Evolutionary conservation across 1,139 yeast species (phyloP).

Genomic region (Saccharomyces hybrid): DNA sequence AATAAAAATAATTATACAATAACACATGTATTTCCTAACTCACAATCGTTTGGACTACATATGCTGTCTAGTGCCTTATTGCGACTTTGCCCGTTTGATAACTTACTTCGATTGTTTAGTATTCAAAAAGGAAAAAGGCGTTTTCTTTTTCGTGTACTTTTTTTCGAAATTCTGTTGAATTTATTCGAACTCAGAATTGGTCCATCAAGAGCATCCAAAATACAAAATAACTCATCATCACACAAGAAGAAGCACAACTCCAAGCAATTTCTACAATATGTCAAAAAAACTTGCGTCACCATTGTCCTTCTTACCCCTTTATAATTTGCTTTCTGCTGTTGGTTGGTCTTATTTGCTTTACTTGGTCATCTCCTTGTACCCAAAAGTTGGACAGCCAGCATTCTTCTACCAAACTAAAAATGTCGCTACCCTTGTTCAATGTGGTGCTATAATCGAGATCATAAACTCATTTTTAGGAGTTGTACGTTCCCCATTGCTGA

Average conservation of each 20-base stretch:
- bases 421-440: constrained; percentile 63
- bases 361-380: constrained; percentile 39
- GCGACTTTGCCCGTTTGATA: neutral
- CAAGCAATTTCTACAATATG: constrained; percentile 8
- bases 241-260: neutral
- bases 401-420: constrained; percentile 53
- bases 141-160: neutral
- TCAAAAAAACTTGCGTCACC: constrained; percentile 17
- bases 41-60: neutral
- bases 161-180: neutral
- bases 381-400: constrained; percentile 46
- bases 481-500: constrained; percentile 77
- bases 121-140: neutral
- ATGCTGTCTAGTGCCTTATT: neutral
- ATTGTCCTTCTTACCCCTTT: constrained; percentile 33
- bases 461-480: constrained; percentile 68
- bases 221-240: neutral
- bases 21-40: neutral
- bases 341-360: constrained; percentile 58
- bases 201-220: neutral
- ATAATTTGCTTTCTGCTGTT: constrained; percentile 59
- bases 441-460: constrained; percentile 77
- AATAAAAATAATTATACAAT: neutral
- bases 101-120: neutral
- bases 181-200: neutral